Percentiles rank a stretch among this genome's conserved stretches.
These are phyloP conservation scores for Metschnikowia dekortorum DNA, from an alignment of 805 yeast genomes.

Conservation along the genomic window DNA sequence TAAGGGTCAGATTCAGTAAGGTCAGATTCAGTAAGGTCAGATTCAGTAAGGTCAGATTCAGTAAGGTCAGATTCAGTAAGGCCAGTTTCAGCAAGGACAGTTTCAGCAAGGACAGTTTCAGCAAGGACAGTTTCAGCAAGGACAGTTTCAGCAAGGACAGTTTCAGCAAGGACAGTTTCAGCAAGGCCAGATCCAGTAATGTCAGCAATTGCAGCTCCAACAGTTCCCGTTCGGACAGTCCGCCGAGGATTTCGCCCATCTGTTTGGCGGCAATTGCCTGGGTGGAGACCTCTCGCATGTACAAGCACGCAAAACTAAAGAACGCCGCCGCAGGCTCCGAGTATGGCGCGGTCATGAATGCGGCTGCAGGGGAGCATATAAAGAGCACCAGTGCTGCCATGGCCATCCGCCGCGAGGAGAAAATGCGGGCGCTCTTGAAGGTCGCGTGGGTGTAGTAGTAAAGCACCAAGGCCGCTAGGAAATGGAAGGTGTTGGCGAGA, in stretches of 20 bases:
- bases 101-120: too few species aligned
- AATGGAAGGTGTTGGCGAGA: slow-evolving; percentile 52
- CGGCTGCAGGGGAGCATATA: slow-evolving; percentile 72
- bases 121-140: too few species aligned
- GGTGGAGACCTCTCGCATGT: slow-evolving; percentile 40
- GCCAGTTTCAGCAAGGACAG: too few species aligned
- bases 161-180: too few species aligned
- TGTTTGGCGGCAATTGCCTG: neutral
- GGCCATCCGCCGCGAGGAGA: slow-evolving; percentile 18
- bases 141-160: too few species aligned
- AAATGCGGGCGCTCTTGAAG: slow-evolving; percentile 18
- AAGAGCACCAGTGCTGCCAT: slow-evolving; percentile 37
- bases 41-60: too few species aligned
- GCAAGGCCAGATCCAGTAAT: too few species aligned
- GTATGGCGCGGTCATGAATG: slow-evolving; percentile 70
- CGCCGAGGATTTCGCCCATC: neutral
- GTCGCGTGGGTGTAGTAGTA: slow-evolving; percentile 42
- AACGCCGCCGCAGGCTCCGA: slow-evolving; percentile 71
- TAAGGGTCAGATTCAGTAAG: too few species aligned
- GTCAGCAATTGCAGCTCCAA: too few species aligned
- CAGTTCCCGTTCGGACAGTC: too few species aligned
- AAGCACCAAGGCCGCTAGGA: slow-evolving; percentile 43
- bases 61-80: too few species aligned
- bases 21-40: too few species aligned
- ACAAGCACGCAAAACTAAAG: slow-evolving; percentile 54